phyloP scores from a whole-genome alignment of 768 basidiomycete genomes.

The Hypsizygus marmoreus region DNA sequence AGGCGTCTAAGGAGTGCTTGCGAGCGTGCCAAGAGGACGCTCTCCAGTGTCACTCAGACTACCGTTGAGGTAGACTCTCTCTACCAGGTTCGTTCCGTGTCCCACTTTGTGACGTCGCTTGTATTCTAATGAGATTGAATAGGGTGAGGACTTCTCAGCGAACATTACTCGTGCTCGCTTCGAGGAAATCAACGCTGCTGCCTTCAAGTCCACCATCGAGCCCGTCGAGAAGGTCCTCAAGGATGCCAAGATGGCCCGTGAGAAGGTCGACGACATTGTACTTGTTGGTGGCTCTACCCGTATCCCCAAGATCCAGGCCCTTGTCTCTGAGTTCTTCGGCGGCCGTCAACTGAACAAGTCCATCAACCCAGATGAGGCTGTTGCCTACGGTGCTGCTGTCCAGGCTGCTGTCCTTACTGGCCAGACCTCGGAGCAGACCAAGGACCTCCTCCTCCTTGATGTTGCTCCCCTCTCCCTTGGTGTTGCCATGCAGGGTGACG shows the following conservation, averaged over 20 bases:
- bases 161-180: slow-evolving; percentile 99
- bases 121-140: slow-evolving; percentile 10
- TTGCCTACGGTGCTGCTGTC: slow-evolving; percentile 99
- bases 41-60: slow-evolving; percentile 97
- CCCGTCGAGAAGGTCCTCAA: slow-evolving; percentile 99
- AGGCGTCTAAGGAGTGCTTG: slow-evolving; percentile 95
- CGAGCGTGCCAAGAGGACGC: slow-evolving; percentile 98
- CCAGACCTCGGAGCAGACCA: slow-evolving; percentile 98
- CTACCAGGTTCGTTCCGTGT: slow-evolving; percentile 66
- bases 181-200: slow-evolving; percentile 95
- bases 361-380: slow-evolving; percentile 99
- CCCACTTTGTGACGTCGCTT: background rate
- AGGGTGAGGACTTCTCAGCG: slow-evolving; percentile 98
- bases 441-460: slow-evolving; percentile 97
- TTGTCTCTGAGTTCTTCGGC: slow-evolving; percentile 98
- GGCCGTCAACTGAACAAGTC: slow-evolving; percentile 99
- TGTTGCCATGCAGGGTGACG: slow-evolving; percentile 99
- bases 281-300: slow-evolving; percentile 99
- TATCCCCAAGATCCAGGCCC: slow-evolving; percentile 98
- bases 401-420: slow-evolving; percentile 99
- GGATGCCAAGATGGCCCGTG: slow-evolving; percentile 97
- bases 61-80: slow-evolving; percentile 99
- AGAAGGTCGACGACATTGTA: slow-evolving; percentile 98
- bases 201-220: slow-evolving; percentile 97
- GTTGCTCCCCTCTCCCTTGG: slow-evolving; percentile 98